Evolutionary conservation across 2,329 filamentous ascomycete genomes (phyloP).

Genomic region (Trichophyton verrucosum): DNA sequence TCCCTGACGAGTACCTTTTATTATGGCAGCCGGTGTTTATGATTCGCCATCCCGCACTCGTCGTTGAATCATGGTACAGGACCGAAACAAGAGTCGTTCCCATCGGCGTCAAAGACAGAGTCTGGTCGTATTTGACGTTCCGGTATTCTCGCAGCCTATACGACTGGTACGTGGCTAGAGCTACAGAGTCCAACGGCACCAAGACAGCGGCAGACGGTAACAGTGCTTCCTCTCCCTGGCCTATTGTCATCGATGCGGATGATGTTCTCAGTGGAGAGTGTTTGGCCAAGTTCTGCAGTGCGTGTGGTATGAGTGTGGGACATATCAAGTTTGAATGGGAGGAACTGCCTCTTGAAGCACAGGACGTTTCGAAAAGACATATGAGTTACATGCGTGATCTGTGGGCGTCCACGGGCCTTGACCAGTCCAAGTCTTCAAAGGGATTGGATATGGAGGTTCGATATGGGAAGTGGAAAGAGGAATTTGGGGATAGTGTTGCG

Average conservation of each 20-base stretch:
- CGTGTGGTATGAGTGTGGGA: slow-evolving; percentile 21
- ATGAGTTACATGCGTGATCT: slow-evolving; percentile 5
- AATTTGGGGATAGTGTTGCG: slow-evolving; percentile 22
- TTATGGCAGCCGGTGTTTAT: slow-evolving; percentile 24
- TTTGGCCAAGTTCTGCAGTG: slow-evolving; percentile 18
- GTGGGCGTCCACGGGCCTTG: slow-evolving; percentile 8
- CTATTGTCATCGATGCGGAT: slow-evolving; percentile 26
- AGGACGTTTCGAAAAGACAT: background rate
- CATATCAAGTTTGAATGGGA: slow-evolving; percentile 23
- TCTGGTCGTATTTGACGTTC: slow-evolving; percentile 19
- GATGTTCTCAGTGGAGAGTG: slow-evolving; percentile 25
- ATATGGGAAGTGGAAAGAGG: slow-evolving; percentile 23
- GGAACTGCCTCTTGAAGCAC: background rate
- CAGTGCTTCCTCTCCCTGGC: slow-evolving; percentile 6
- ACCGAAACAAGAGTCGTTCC: slow-evolving; percentile 9
- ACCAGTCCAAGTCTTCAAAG: slow-evolving; percentile 19
- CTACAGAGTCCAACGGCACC: no score
- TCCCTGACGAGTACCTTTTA: slow-evolving; percentile 25
- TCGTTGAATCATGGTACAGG: slow-evolving; percentile 29
- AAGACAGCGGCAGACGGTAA: no score
- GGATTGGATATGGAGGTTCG: slow-evolving; percentile 21
- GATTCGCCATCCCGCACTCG: slow-evolving; percentile 29
- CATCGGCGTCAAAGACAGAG: slow-evolving; percentile 12
- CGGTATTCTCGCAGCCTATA: slow-evolving; percentile 24
- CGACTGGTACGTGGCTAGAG: slow-evolving; percentile 21